phyloP scores from a whole-genome alignment of 768 basidiomycete species.

The Suillus paluster region DNA sequence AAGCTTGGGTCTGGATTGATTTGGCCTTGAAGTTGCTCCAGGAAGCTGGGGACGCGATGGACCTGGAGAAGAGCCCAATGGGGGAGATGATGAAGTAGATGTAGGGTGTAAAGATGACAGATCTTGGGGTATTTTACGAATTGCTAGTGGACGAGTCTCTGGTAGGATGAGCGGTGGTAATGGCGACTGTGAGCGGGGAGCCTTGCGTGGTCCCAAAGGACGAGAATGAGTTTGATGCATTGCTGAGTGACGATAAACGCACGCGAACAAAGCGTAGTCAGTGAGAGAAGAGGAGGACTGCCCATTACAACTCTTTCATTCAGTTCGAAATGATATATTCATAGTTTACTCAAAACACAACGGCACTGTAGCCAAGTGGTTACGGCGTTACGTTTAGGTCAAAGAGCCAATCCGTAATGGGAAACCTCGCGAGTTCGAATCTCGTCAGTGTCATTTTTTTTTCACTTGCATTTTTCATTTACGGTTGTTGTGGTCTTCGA shows the following conservation, averaged over 20 bases:
- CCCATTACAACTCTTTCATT: not conserved
- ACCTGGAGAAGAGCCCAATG: slow-evolving; percentile 32
- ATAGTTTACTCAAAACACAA: not conserved
- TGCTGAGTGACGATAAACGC: slow-evolving; percentile 20
- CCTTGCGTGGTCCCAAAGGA: slow-evolving; percentile 56
- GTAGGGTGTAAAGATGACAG: slow-evolving; percentile 28
- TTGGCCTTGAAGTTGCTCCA: slow-evolving; percentile 31
- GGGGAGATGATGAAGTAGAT: slow-evolving; percentile 32
- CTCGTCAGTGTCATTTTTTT: slow-evolving; percentile 56
- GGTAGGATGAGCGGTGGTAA: slow-evolving; percentile 32
- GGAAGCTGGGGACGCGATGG: slow-evolving; percentile 38
- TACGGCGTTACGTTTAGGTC: slow-evolving; percentile 64
- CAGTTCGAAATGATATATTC: not conserved
- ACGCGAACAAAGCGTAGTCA: slow-evolving; percentile 16
- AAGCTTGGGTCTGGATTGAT: slow-evolving; percentile 38
- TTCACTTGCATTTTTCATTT: slow-evolving; percentile 14
- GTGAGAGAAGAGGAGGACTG: not conserved
- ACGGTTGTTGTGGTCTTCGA: not conserved
- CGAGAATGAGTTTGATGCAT: slow-evolving; percentile 38
- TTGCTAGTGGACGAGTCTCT: slow-evolving; percentile 44
- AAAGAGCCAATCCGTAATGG: slow-evolving; percentile 52
- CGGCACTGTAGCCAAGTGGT: slow-evolving; percentile 64
- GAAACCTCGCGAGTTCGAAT: slow-evolving; percentile 65
- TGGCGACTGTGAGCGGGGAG: slow-evolving; percentile 48
- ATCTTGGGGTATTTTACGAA: slow-evolving; percentile 42